Evolutionary conservation across 2,329 filamentous ascomycete genomes (phyloP), one percentile per base, ranked within the genome.

Genomic region (Camillea tinctor): DNA sequence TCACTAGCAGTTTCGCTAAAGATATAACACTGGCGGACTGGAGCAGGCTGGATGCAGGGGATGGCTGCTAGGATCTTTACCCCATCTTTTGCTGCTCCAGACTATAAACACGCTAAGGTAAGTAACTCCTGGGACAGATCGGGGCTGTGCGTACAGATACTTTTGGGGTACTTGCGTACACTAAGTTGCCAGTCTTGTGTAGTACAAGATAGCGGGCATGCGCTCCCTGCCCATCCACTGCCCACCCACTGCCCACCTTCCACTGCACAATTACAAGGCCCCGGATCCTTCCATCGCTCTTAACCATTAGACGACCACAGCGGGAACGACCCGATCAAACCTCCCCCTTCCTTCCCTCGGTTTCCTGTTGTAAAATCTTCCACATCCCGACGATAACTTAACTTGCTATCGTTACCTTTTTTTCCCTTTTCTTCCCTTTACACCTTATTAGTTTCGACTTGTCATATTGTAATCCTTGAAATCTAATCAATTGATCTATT

Each of bases 201-300:
- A 44, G 49, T 19, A 19, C 51, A 21, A n/a, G 23, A 15, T 19
- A 15, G n/a, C 51, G 24, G 51, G 26, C 26, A 30, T 11, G 26
- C 26, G 26, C 26, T 30, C 56, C 58, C n/a, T n/a, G n/a, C n/a
- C n/a, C n/a, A n/a, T n/a, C n/a, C n/a, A n/a, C n/a, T 59, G 59
- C 57, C 58, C 57, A 59, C 58, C 57, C 60, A 58, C 20, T 49
- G 20, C 7, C 44, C 20, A 49, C 44, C 44, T 49, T 49, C 17
- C 19, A 13, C 52, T 54, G 36, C 54, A 44, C 17, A 52, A 52
- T 19, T 58, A 66, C 65, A 62, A 57, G 65, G 63, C 50, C 60
- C 58, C 54, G 63, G 59, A 66, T 67, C 65, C 65, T 67, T 64
- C 62, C 57, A 57, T 56, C 57, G 48, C 58, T 58, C 61, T 63